Base-by-base conservation (phyloP, 495 filamentous ascomycete species). In the Darksidea phi region DNA sequence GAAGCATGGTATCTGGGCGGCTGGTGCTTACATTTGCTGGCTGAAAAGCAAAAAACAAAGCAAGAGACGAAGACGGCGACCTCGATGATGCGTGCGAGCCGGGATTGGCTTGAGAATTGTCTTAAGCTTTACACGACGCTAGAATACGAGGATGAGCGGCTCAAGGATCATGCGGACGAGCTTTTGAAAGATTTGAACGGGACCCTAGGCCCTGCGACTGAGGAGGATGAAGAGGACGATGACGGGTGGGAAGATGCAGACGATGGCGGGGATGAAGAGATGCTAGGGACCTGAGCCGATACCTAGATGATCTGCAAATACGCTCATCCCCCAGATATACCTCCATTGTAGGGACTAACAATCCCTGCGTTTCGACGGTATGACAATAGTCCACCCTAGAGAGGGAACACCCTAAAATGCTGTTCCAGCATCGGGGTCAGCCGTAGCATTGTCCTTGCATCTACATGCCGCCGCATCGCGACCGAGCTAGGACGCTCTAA, bases 1-100 rank as follows among this genome's bases (percentile, higher is more conserved):
- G 95, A 99, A 73, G 88, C 88, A 1, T 96, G 91, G 91, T 99
- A 99, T 76, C 78, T 97, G 2, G 93, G 95, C 32, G 95, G 95
- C 10, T 99, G 93, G 88, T 88, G 88, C 56, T 79, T 90, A 57
- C 88, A 89, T 69, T 78, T 94, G 54, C 75, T 88, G 56, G 91
- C 88, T 0, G 84, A 88, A 72, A 90, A 86, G 76, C 67, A 81
- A 70, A 74, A 80, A 73, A 47, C 79, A 49, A 37, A 12, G 18
- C 75, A 69, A 37, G 75, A 80, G 49, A 54, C 52, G 21, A 63
- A 66, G 49, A 76, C 69, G 6, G 63, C 68, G 42, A 77, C 49
- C 18, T 72, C 72, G 0, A 71, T 76, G 17, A 81, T 83, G 80
- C 79, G 78, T 36, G 80, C 81, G 1, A 81, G 84, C 58, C 74